These are phyloP conservation scores for Gloeopeniophorella convolvens DNA, from an alignment of 768 basidiomycete species.

Conservation along the genomic window DNA sequence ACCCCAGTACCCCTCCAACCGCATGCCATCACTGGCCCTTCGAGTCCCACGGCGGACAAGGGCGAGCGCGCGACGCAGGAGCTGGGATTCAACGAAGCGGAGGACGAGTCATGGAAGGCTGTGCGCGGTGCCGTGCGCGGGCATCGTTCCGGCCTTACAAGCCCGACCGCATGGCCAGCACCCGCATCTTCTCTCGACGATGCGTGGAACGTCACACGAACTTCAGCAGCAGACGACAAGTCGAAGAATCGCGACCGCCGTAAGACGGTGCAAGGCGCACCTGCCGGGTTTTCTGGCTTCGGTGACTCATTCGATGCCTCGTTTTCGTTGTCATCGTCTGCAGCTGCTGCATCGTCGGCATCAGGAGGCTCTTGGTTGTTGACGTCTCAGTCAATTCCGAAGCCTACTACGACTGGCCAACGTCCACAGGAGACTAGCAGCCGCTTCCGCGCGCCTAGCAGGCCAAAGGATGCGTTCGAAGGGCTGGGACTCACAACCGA, in stretches of 20 bases:
- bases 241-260: constrained; percentile 17
- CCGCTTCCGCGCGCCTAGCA: constrained; percentile 13
- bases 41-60: constrained; percentile 25
- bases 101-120: constrained; percentile 23
- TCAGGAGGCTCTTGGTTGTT: neutral
- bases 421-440: constrained; percentile 8
- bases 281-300: constrained; percentile 35
- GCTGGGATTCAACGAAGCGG: constrained; percentile 27
- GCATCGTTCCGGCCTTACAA: constrained; percentile 19
- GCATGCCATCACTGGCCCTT: constrained; percentile 22
- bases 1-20: constrained; percentile 20
- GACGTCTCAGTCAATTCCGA: neutral
- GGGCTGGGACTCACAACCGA: constrained; percentile 53
- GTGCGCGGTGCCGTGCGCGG: constrained; percentile 20
- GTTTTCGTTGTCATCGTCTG: constrained; percentile 7
- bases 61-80: constrained; percentile 13
- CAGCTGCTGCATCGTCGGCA: constrained; percentile 4
- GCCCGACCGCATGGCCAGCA: constrained; percentile 15
- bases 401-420: constrained; percentile 1
- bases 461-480: constrained; percentile 68
- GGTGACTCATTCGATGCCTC: constrained; percentile 50
- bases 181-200: constrained; percentile 8
- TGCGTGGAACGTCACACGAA: constrained; percentile 11
- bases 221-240: constrained; percentile 8
- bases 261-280: constrained; percentile 12